These are phyloP conservation scores for Cenchrus americanus DNA, from an alignment of 176 grass and related monocot genomes.

Conservation along the genomic window DNA sequence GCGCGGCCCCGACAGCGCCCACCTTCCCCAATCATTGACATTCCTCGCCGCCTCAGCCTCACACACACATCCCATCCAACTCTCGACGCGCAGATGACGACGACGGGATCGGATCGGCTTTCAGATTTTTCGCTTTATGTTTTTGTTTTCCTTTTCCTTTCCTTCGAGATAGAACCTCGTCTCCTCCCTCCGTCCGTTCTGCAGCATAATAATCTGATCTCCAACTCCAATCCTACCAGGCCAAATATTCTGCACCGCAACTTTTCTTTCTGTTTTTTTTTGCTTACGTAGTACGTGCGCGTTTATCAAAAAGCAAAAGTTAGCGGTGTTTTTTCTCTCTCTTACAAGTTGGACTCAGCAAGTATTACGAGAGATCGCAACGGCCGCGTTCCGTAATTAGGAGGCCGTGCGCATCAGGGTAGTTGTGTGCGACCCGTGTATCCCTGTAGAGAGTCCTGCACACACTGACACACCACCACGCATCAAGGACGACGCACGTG, in stretches of 20 bases:
- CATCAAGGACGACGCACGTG: not conserved
- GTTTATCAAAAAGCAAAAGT: not conserved
- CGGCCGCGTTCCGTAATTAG: too few relatives aligned
- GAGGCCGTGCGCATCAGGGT: too few relatives aligned
- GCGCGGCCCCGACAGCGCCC: conserved; percentile 40
- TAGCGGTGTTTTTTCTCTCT: too few relatives aligned
- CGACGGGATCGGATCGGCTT: not conserved
- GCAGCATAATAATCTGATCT: not conserved
- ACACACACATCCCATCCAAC: not conserved
- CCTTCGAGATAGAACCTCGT: not conserved
- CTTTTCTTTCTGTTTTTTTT: not conserved
- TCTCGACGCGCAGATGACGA: not conserved
- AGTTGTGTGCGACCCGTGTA: too few relatives aligned
- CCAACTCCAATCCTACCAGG: too few relatives aligned
- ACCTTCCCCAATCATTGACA: conserved; percentile 60
- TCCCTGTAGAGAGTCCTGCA: too few relatives aligned
- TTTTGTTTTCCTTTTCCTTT: not conserved
- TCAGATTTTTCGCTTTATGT: not conserved
- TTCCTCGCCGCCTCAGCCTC: not conserved
- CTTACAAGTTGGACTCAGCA: too few relatives aligned
- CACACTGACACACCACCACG: not conserved
- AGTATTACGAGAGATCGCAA: too few relatives aligned
- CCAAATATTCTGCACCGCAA: not conserved
- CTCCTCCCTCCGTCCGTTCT: not conserved
- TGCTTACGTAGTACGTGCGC: not conserved